Evolutionary conservation across 2,329 filamentous ascomycete genomes (phyloP).

Genomic region (Eutypa lata): DNA sequence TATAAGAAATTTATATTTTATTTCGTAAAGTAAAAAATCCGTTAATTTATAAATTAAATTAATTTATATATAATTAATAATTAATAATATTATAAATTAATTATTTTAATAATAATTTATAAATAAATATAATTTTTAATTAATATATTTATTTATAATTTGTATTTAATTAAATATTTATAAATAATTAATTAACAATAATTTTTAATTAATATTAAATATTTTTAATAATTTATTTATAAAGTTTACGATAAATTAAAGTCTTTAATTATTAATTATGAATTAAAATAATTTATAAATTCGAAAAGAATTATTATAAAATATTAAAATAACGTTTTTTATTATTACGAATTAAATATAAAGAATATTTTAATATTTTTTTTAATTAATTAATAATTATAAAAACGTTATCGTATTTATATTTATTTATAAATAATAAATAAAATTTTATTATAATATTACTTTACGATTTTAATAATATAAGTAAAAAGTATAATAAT

Average conservation of each 20-base stretch:
- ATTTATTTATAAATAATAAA: not conserved
- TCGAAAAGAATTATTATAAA: not conserved
- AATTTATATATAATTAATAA: not conserved
- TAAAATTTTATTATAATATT: not conserved
- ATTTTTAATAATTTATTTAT: not conserved
- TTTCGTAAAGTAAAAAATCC: not conserved
- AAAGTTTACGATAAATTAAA: not conserved
- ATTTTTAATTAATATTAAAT: not conserved
- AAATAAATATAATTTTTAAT: not conserved
- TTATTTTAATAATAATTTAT: not conserved
- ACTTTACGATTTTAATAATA: not conserved
- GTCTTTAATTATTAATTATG: not conserved
- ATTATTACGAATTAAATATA: not conserved
- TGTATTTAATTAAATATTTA: not conserved
- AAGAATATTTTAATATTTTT: not conserved
- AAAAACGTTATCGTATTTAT: not conserved
- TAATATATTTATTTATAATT: not conserved
- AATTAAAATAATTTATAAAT: not conserved
- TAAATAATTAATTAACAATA: not conserved
- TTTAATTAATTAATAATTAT: not conserved
- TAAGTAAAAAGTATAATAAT: not conserved
- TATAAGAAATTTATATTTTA: not conserved
- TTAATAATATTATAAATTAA: not conserved
- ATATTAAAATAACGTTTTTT: not conserved
- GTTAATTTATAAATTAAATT: not conserved